Base-by-base conservation (phyloP, 352 stramenopile genomes). In the Pythium plurisporium region DNA sequence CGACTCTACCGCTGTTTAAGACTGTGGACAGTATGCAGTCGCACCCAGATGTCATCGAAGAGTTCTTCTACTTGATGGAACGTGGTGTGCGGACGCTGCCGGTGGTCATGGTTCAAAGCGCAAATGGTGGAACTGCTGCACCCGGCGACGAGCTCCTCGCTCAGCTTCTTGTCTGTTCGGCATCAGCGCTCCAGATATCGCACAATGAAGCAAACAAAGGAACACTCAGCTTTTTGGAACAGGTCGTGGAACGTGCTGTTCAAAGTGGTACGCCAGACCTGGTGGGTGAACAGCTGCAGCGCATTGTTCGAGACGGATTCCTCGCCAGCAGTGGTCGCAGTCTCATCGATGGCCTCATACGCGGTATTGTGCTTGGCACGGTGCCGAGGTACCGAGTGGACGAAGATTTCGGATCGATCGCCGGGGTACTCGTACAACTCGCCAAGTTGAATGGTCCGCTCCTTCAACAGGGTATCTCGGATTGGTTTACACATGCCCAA, bases 51-150 rank as follows among this genome's bases (percentile, higher is more conserved):
- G 84, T 98, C 29, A 84, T 98, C 9, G 95, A 98, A 67, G 95
- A 98, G 69, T 96, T 98, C 41, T 98, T 98, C 64, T 98, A 91
- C 69, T 69, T 98, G 29, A 92, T 97, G 70, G 87, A 96, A 43
- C 82, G 91, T 20, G 87, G 92, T 43, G 74, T 98, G 10, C 82
- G 78, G 31, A 85, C 82, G 53, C 86, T 96, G 31, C 93, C 93
- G 0, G 76, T 86, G 37, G 69, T 83, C 17, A 67, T 97, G 4
- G 69, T 89, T 9, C n/a, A 55, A 26, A 65, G 69, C 41, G 53
- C 68, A 6, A 42, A 37, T 8, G 29, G 42, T 14, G 47, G 37
- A 2, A 15, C 25, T 9, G 23, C 26, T 5, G n/a, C 41, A 10
- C 41, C 11, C 1, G 44, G 49, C 2, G 44, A 69, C 11, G 84